A percentile compares a stretch with the other conserved stretches of the same genome.
phyloP scores from a whole-genome alignment of 2,329 filamentous ascomycete genomes.

The Camillea tinctor region DNA sequence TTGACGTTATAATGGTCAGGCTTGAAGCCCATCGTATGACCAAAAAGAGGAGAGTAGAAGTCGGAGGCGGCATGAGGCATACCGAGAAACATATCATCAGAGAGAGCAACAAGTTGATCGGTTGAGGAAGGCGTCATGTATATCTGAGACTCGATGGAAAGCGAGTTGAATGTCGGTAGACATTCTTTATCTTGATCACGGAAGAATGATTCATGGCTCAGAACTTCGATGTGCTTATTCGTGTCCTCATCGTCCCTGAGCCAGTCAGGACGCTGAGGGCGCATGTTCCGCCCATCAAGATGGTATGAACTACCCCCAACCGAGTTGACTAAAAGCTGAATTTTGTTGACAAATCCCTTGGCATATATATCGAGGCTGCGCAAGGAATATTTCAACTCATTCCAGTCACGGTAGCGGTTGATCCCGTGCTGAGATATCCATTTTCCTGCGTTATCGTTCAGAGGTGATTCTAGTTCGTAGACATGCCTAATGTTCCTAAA shows the following conservation, averaged over 20 bases:
- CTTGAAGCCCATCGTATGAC: constrained; percentile 42
- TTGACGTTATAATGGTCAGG: constrained; percentile 39
- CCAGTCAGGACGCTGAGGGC: constrained; percentile 38
- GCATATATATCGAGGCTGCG: constrained; percentile 42
- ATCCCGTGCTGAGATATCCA: constrained; percentile 41
- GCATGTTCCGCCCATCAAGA: constrained; percentile 20
- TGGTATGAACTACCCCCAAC: constrained; percentile 30
- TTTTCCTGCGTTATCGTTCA: constrained; percentile 40
- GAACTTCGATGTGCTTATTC: constrained; percentile 33
- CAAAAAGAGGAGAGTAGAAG: constrained; percentile 43
- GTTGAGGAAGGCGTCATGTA: constrained; percentile 41
- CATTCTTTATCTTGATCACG: constrained; percentile 36
- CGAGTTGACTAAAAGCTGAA: constrained; percentile 43
- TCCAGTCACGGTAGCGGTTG: constrained; percentile 45
- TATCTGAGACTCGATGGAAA: constrained; percentile 43
- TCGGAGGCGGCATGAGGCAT: constrained; percentile 41
- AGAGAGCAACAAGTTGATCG: constrained; percentile 41
- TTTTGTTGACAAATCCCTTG: constrained; percentile 40
- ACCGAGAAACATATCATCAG: constrained; percentile 44
- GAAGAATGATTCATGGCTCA: constrained; percentile 44
- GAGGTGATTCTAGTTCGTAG: constrained; percentile 39
- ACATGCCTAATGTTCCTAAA: constrained; percentile 36
- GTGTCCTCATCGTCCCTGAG: constrained; percentile 34
- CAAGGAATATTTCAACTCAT: constrained; percentile 44
- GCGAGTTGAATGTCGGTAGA: constrained; percentile 44